Conservation (phyloP, 2,329 filamentous ascomycete genomes). For the Didymella glomerata region DNA sequence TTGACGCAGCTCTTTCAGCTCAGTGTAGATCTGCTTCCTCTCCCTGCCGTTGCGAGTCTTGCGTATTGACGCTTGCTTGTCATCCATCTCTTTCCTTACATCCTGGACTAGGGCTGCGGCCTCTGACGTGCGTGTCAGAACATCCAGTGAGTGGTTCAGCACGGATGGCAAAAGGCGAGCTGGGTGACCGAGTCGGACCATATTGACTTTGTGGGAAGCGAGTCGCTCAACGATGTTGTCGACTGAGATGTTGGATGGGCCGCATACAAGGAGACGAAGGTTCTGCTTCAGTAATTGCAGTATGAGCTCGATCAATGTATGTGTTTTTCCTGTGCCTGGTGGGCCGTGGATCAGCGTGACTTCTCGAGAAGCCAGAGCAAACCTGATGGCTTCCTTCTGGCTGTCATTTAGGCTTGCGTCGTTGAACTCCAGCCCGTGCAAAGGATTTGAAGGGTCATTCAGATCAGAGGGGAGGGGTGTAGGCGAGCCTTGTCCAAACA, state of each 20-base stretch:
- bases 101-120: conserved; percentile 89
- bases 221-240: conserved; percentile 98
- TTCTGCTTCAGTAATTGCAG: conserved; percentile 82
- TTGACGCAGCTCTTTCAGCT: conserved; percentile 83
- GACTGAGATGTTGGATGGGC: conserved; percentile 94
- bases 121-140: conserved; percentile 88
- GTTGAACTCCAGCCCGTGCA: conserved; percentile 61
- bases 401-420: conserved; percentile 67
- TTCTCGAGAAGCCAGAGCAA: conserved; percentile 82
- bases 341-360: conserved; percentile 93
- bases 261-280: conserved; percentile 86
- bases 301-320: conserved; percentile 94
- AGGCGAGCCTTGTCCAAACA: conserved; percentile 67
- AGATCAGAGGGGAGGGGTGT: conserved; percentile 59
- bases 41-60: conserved; percentile 86
- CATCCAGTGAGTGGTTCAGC: conserved; percentile 86
- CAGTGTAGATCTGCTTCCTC: conserved; percentile 80
- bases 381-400: conserved; percentile 73
- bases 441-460: conserved; percentile 49
- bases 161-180: conserved; percentile 89
- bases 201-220: conserved; percentile 81
- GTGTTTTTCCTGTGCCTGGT: conserved; percentile 95
- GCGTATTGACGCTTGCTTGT: conserved; percentile 85
- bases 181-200: conserved; percentile 90
- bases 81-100: conserved; percentile 90